phyloP scores from a whole-genome alignment of 2,329 filamentous ascomycete genomes.

The Exutisphaerella laricina region DNA sequence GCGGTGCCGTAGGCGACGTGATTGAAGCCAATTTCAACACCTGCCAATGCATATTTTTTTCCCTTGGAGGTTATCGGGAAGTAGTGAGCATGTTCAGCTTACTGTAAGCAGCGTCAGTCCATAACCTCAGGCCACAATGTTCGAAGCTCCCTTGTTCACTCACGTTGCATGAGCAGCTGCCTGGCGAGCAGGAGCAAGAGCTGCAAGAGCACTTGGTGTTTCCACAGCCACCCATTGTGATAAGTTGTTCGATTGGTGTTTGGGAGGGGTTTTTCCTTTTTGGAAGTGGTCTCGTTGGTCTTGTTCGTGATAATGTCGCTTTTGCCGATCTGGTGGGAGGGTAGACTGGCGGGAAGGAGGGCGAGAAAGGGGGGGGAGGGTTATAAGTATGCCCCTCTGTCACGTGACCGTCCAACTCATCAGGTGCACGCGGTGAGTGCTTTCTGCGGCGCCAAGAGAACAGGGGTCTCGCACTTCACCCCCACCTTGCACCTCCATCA shows the following conservation, averaged over 20 bases:
- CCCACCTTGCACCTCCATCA: not conserved
- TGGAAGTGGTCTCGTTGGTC: slow-evolving; percentile 5
- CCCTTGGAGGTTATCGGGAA: slow-evolving; percentile 1
- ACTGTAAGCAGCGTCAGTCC: not conserved
- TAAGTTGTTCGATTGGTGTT: slow-evolving; percentile 12
- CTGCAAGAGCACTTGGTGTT: slow-evolving; percentile 31
- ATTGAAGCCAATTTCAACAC: slow-evolving; percentile 1
- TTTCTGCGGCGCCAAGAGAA: slow-evolving; percentile 4
- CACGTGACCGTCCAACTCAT: slow-evolving; percentile 2
- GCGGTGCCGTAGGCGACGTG: slow-evolving; percentile 1
- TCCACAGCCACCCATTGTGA: slow-evolving; percentile 32
- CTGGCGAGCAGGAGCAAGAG: slow-evolving; percentile 28
- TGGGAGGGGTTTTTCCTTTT: slow-evolving; percentile 4
- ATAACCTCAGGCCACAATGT: too few species aligned
- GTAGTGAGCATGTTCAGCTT: slow-evolving; percentile 3
- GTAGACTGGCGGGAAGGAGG: too few species aligned
- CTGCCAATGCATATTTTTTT: too few species aligned
- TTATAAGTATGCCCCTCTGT: slow-evolving; percentile 5
- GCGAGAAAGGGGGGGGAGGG: slow-evolving; percentile 1
- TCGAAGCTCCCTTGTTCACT: too few species aligned
- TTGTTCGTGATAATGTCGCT: slow-evolving; percentile 5
- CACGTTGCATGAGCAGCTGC: slow-evolving; percentile 21
- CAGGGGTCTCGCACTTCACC: not conserved
- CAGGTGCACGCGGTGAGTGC: too few species aligned
- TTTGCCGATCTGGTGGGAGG: too few species aligned